Percentiles rank a stretch among this genome's conserved stretches.
phyloP scores from a whole-genome alignment of 139 green algal genomes.

The Nannochloris sp. region DNA sequence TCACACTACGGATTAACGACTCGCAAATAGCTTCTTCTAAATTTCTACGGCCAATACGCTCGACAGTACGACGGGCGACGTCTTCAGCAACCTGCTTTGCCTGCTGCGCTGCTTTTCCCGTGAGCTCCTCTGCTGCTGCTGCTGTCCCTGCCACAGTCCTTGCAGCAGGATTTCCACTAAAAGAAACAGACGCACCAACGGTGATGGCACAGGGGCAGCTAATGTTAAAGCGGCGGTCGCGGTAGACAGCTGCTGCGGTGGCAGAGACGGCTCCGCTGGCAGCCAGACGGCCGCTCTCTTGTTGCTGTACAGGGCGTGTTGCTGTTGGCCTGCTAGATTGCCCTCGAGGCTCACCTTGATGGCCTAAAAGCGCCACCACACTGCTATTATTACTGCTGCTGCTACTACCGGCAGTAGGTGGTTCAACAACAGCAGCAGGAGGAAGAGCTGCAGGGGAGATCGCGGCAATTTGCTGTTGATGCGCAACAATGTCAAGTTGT shows the following conservation, averaged over 20 bases:
- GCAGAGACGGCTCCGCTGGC: slow-evolving; percentile 11
- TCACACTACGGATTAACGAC: slow-evolving; percentile 9
- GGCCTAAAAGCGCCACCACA: background rate
- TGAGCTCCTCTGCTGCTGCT: background rate
- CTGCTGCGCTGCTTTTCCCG: background rate
- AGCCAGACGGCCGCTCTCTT: background rate
- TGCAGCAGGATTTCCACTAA: slow-evolving; percentile 3
- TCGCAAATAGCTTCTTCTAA: slow-evolving; percentile 25
- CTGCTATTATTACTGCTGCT: slow-evolving; percentile 1
- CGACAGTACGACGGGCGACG: slow-evolving; percentile 5
- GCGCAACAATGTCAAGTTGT: background rate
- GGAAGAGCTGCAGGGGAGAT: too few species aligned
- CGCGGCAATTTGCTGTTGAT: background rate
- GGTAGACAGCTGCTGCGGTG: slow-evolving; percentile 16
- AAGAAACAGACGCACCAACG: slow-evolving; percentile 6
- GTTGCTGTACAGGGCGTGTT: background rate
- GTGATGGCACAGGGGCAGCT: slow-evolving; percentile 18
- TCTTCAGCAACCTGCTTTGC: slow-evolving; percentile 5
- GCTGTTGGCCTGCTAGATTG: background rate
- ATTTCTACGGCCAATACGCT: slow-evolving; percentile 6
- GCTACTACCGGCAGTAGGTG: too few species aligned
- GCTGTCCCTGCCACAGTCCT: background rate
- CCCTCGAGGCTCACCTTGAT: background rate
- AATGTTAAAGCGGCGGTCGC: slow-evolving; percentile 22
- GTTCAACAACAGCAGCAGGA: too few species aligned